Conservation (phyloP, 2,329 filamentous ascomycete genomes). For the Verticillium isaacii region DNA sequence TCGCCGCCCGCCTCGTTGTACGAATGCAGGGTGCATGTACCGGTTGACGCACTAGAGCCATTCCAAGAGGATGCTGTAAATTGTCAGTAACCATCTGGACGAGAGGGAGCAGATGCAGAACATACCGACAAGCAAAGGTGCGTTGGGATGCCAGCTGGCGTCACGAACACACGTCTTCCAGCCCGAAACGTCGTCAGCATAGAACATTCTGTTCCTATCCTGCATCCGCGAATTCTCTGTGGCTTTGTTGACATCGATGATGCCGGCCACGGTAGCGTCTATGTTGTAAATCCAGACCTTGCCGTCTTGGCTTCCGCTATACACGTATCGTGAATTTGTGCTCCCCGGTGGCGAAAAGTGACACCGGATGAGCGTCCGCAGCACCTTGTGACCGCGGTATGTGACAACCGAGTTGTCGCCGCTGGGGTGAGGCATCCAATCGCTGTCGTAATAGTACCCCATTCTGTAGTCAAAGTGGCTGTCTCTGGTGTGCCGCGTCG, state of each 20-base stretch:
- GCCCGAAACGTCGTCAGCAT: slow-evolving; percentile 49
- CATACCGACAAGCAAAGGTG: slow-evolving; percentile 68
- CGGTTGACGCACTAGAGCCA: slow-evolving; percentile 65
- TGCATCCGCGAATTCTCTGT: slow-evolving; percentile 59
- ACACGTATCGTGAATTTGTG: slow-evolving; percentile 88
- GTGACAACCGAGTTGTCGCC: slow-evolving; percentile 86
- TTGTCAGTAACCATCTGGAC: not conserved
- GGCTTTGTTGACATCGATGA: slow-evolving; percentile 70
- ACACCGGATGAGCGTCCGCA: slow-evolving; percentile 87
- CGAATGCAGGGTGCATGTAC: slow-evolving; percentile 73
- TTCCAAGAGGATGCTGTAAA: slow-evolving; percentile 73
- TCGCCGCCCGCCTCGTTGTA: slow-evolving; percentile 68
- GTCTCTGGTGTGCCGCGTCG: slow-evolving; percentile 44
- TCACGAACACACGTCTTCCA: slow-evolving; percentile 83
- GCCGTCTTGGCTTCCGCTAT: slow-evolving; percentile 85
- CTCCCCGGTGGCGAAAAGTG: slow-evolving; percentile 88
- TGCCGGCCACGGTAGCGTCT: slow-evolving; percentile 76
- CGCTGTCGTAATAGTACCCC: slow-evolving; percentile 57
- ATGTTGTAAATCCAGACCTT: slow-evolving; percentile 90
- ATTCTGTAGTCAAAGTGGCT: slow-evolving; percentile 73
- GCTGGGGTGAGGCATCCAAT: slow-evolving; percentile 69
- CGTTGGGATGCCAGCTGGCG: slow-evolving; percentile 85
- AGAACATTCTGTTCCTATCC: slow-evolving; percentile 46
- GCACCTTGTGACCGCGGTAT: slow-evolving; percentile 83
- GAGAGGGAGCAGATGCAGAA: slow-evolving; percentile 9